Percentiles rank a stretch among this genome's conserved stretches.
Evolutionary conservation across 331 rosid species (phyloP).

Genomic region (Cydonia oblonga): DNA sequence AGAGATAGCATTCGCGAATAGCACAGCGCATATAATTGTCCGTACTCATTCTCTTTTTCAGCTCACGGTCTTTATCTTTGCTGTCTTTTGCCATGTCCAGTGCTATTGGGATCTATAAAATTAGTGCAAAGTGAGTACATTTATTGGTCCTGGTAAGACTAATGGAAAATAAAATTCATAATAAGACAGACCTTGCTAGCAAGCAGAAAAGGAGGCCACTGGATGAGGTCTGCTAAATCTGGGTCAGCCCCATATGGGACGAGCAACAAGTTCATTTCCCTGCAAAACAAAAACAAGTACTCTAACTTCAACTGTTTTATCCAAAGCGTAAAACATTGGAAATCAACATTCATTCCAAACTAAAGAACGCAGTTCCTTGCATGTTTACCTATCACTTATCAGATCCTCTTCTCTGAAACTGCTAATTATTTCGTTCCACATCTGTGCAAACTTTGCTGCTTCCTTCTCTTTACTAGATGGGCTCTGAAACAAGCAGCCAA

Average conservation of each 20-base stretch:
- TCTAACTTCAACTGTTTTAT: background rate
- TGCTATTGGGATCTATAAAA: slow-evolving; percentile 78
- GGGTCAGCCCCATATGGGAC: slow-evolving; percentile 85
- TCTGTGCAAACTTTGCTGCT: slow-evolving; percentile 83
- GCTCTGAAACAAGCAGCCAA: slow-evolving; percentile 34
- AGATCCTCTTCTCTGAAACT: slow-evolving; percentile 95
- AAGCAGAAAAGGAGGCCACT: slow-evolving; percentile 99
- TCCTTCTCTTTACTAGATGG: slow-evolving; percentile 47
- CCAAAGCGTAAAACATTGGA: background rate
- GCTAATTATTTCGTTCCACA: slow-evolving; percentile 79
- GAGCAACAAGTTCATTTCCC: slow-evolving; percentile 91
- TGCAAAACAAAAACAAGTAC: slow-evolving; percentile 21
- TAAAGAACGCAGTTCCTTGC: background rate
- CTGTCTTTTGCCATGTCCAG: slow-evolving; percentile 92
- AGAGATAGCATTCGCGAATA: slow-evolving; percentile 70
- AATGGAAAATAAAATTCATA: slow-evolving; percentile 2
- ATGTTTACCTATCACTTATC: slow-evolving; percentile 57
- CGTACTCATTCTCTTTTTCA: slow-evolving; percentile 55
- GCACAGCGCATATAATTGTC: slow-evolving; percentile 77
- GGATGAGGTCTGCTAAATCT: slow-evolving; percentile 50
- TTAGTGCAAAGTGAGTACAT: slow-evolving; percentile 1
- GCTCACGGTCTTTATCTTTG: slow-evolving; percentile 51
- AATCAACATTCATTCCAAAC: background rate
- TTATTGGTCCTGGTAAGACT: background rate
- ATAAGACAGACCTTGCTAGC: slow-evolving; percentile 74